Evolutionary conservation across 495 filamentous ascomycete genomes (phyloP).

Genomic region (Aspergillus baeticus): DNA sequence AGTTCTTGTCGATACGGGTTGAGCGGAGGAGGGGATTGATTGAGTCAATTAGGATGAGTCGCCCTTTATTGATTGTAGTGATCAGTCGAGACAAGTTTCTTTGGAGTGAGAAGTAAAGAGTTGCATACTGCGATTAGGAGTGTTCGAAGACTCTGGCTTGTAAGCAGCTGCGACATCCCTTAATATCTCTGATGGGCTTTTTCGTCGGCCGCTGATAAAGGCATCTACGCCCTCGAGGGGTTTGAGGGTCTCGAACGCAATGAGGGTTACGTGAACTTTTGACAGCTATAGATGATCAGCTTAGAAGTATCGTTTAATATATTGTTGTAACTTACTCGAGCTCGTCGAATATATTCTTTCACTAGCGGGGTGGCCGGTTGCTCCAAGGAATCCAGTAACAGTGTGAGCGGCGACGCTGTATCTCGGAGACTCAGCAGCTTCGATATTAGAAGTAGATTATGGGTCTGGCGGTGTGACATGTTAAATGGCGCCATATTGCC

Average conservation of each 20-base stretch:
- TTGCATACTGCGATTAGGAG: slow-evolving; percentile 33
- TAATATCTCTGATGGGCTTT: slow-evolving; percentile 58
- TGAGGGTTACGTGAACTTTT: slow-evolving; percentile 64
- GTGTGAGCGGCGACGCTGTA: slow-evolving; percentile 78
- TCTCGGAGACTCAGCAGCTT: slow-evolving; percentile 78
- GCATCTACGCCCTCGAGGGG: slow-evolving; percentile 55
- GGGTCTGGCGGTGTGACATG: slow-evolving; percentile 71
- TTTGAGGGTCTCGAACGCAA: slow-evolving; percentile 74
- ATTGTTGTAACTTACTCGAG: slow-evolving; percentile 54
- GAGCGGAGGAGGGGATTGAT: slow-evolving; percentile 41
- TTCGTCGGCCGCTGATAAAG: slow-evolving; percentile 63
- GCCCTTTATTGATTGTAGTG: slow-evolving; percentile 26
- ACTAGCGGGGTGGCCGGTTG: slow-evolving; percentile 73
- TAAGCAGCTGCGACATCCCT: slow-evolving; percentile 43
- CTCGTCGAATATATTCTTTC: slow-evolving; percentile 70
- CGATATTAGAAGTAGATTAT: slow-evolving; percentile 83
- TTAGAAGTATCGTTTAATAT: background rate
- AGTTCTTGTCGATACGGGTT: slow-evolving; percentile 25
- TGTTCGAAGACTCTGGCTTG: slow-evolving; percentile 26
- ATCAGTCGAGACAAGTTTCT: slow-evolving; percentile 3
- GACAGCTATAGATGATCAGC: slow-evolving; percentile 36
- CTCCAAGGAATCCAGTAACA: slow-evolving; percentile 82
- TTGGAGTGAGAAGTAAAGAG: background rate
- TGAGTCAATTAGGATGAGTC: slow-evolving; percentile 46
- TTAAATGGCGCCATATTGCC: slow-evolving; percentile 36